phyloP scores from a whole-genome alignment of 139 green algal species.

The Raphidocelis subcapitata region DNA sequence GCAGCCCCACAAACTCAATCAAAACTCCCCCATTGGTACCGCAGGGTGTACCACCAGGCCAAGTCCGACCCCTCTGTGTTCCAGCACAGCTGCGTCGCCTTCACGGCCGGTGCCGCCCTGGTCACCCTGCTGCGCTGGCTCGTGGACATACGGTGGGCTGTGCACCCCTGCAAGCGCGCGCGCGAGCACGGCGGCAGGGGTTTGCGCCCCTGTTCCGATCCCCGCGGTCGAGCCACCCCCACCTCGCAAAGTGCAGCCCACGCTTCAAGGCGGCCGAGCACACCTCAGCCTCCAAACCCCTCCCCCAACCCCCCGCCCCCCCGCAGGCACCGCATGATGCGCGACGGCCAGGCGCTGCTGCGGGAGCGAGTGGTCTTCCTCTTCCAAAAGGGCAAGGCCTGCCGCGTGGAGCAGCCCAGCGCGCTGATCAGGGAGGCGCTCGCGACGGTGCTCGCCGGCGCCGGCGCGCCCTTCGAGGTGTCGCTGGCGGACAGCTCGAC shows the following conservation, averaged over 20 bases:
- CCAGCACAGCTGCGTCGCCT: constrained; percentile 53
- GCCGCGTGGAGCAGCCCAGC: constrained; percentile 17
- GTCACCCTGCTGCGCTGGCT: constrained; percentile 64
- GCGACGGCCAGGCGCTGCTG: constrained; percentile 41
- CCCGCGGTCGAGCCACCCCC: not conserved
- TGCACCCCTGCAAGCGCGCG: too few relatives aligned
- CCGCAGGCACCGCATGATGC: constrained; percentile 46
- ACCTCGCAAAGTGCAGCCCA: not conserved
- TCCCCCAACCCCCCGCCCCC: not conserved
- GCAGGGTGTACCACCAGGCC: constrained; percentile 9
- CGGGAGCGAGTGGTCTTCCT: constrained; percentile 34
- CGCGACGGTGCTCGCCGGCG: constrained; percentile 37
- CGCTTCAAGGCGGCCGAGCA: not conserved
- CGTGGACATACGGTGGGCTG: constrained; percentile 47
- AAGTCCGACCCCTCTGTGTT: constrained; percentile 29
- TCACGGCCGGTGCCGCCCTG: constrained; percentile 50
- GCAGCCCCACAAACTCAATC: too few relatives aligned
- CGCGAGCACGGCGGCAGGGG: not conserved
- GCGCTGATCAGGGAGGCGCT: constrained; percentile 3
- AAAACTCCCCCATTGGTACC: too few relatives aligned
- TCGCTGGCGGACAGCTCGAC: constrained; percentile 36
- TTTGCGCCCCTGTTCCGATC: not conserved
- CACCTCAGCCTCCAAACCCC: too few relatives aligned
- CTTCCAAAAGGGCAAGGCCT: constrained; percentile 44
- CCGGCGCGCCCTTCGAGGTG: constrained; percentile 41